phyloP scores from a whole-genome alignment of 2,329 filamentous ascomycete genomes.

The Xylariaceae sp. region DNA sequence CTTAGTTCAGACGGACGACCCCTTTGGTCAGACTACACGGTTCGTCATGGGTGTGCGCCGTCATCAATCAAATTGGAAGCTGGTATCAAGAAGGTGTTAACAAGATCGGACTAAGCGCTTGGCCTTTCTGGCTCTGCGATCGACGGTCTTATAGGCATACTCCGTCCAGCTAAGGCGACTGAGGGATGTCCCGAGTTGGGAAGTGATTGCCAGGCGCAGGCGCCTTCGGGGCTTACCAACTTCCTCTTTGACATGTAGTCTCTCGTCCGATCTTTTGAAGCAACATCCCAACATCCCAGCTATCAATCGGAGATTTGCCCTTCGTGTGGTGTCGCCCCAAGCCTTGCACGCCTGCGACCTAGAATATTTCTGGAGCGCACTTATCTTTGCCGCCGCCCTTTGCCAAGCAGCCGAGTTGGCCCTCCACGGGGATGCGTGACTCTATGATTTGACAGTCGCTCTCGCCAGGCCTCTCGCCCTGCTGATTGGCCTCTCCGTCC shows the following conservation, averaged over 20 bases:
- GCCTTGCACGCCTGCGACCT: not conserved
- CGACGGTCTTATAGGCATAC: not conserved
- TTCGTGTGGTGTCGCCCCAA: constrained; percentile 2
- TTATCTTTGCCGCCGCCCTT: constrained; percentile 11
- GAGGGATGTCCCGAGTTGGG: constrained; percentile 7
- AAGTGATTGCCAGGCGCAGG: constrained; percentile 14
- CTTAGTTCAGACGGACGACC: too few relatives aligned
- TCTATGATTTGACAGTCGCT: constrained; percentile 12
- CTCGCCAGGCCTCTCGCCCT: constrained; percentile 3
- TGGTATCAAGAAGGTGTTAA: not conserved
- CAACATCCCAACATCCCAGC: constrained; percentile 8
- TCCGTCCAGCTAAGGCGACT: not conserved
- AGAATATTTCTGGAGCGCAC: constrained; percentile 3
- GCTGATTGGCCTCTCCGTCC: constrained; percentile 11
- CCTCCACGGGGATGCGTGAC: constrained; percentile 2
- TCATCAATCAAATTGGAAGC: not conserved
- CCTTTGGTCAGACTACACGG: not conserved
- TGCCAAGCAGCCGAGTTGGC: constrained; percentile 10
- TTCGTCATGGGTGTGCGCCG: constrained; percentile 2
- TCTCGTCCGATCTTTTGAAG: constrained; percentile 1
- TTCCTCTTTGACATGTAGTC: constrained; percentile 14
- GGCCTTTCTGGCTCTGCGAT: not conserved
- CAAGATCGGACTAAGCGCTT: constrained; percentile 1
- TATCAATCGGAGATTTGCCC: constrained; percentile 8
- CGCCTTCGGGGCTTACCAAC: constrained; percentile 14